These are phyloP conservation scores for Teratosphaeria nubilosa DNA, from an alignment of 2,329 filamentous ascomycete species.

Conservation along the genomic window DNA sequence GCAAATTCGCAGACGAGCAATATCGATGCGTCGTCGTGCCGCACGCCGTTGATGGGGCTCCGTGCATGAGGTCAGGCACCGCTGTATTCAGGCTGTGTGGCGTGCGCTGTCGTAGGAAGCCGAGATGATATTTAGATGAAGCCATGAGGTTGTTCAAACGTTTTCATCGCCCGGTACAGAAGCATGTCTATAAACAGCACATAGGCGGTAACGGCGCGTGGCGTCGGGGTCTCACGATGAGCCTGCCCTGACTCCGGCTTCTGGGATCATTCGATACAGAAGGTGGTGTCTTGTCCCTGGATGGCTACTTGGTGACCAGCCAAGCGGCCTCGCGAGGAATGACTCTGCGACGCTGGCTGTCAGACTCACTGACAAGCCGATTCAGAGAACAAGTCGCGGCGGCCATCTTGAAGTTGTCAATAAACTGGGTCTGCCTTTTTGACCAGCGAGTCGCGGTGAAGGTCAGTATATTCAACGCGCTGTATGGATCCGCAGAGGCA, in stretches of 20 bases:
- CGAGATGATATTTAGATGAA: not conserved
- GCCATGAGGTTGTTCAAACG: not conserved
- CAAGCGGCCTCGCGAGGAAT: not conserved
- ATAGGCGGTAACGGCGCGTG: not conserved
- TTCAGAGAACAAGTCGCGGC: not conserved
- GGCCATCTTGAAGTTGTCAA: not conserved
- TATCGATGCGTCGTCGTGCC: not conserved
- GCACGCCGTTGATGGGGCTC: not conserved
- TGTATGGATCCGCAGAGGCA: not conserved
- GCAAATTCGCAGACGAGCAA: not conserved
- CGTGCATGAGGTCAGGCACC: not conserved
- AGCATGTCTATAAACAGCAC: not conserved
- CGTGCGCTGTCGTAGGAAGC: not conserved
- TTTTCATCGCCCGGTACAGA: not conserved
- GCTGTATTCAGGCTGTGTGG: not conserved
- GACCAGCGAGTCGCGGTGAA: not conserved
- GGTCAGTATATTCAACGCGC: not conserved
- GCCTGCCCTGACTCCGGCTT: not conserved
- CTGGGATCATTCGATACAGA: not conserved
- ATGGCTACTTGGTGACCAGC: not conserved
- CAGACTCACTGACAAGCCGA: not conserved
- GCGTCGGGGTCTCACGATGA: not conserved
- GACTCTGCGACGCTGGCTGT: not conserved
- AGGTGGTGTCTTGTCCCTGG: not conserved
- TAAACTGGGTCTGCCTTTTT: not conserved